A percentile compares a stretch with the other conserved stretches of the same genome.
phyloP scores from a whole-genome alignment of 2,329 filamentous ascomycete species.

The Colletotrichum sp. region DNA sequence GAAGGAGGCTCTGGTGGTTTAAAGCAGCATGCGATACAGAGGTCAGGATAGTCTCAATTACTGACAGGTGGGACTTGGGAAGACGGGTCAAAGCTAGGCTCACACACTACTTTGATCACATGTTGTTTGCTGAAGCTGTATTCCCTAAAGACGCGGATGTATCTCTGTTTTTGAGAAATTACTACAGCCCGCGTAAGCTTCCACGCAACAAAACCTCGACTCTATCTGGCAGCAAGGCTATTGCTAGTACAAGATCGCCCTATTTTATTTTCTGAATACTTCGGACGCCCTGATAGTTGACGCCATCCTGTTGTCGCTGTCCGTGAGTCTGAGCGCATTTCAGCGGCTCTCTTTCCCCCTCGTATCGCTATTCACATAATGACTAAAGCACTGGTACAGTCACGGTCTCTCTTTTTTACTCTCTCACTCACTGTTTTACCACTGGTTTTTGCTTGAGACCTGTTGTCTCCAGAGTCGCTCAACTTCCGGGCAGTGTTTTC shows the following conservation, averaged over 20 bases:
- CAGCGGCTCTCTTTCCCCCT: background rate
- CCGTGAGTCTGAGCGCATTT: background rate
- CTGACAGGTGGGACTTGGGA: background rate
- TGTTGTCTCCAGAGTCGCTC: background rate
- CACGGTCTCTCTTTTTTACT: background rate
- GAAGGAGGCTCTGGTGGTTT: background rate
- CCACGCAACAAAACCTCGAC: background rate
- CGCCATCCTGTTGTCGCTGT: background rate
- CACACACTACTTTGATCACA: background rate
- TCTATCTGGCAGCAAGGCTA: background rate
- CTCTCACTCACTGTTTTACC: background rate
- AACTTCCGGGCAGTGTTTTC: background rate
- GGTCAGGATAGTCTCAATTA: background rate
- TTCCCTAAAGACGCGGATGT: background rate
- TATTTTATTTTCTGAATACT: background rate
- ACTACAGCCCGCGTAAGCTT: background rate
- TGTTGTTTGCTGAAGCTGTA: background rate
- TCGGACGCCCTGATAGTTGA: background rate
- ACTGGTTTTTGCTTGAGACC: background rate
- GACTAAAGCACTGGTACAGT: background rate
- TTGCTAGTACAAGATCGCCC: background rate
- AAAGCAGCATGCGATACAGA: background rate
- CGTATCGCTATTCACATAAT: background rate
- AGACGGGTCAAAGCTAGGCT: background rate
- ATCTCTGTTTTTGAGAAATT: background rate